A percentile compares a stretch with the other conserved stretches of the same genome.
Conservation (phyloP, 257 asterid species). For the Rauvolfia tetraphylla region DNA sequence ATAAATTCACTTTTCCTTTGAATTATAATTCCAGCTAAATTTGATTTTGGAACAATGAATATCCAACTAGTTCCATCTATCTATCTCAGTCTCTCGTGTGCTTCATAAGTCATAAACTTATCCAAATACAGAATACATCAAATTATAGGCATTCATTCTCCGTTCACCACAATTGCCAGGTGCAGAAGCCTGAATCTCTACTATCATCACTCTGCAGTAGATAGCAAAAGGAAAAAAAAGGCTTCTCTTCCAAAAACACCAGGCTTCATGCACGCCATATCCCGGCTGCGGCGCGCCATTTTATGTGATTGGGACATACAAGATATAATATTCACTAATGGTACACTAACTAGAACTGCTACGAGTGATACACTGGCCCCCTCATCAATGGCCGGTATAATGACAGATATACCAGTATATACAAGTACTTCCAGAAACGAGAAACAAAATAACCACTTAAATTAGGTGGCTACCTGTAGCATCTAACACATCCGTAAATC, state of each 20-base stretch:
- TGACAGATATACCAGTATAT: constrained; percentile 7
- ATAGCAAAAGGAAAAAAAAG: not conserved
- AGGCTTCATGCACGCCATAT: not conserved
- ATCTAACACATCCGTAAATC: not conserved
- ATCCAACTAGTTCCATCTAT: not conserved
- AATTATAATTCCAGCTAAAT: not conserved
- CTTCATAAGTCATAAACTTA: not conserved
- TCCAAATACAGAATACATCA: not conserved
- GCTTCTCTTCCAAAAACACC: constrained; percentile 4
- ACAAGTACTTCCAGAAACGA: constrained; percentile 4
- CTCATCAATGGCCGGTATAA: constrained; percentile 2
- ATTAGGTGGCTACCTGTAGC: constrained; percentile 9
- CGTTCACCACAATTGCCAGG: not conserved
- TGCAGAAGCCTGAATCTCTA: not conserved
- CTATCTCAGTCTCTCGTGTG: not conserved
- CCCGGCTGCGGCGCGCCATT: not conserved
- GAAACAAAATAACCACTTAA: not conserved
- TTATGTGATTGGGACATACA: not conserved
- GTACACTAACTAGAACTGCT: too few species aligned
- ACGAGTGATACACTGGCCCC: constrained; percentile 2
- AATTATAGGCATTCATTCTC: not conserved
- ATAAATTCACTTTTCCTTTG: not conserved
- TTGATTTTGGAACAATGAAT: not conserved
- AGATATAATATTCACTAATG: not conserved
- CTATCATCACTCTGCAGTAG: not conserved